phyloP scores from a whole-genome alignment of 1,139 yeast species.

The Taiozyma onychis region DNA sequence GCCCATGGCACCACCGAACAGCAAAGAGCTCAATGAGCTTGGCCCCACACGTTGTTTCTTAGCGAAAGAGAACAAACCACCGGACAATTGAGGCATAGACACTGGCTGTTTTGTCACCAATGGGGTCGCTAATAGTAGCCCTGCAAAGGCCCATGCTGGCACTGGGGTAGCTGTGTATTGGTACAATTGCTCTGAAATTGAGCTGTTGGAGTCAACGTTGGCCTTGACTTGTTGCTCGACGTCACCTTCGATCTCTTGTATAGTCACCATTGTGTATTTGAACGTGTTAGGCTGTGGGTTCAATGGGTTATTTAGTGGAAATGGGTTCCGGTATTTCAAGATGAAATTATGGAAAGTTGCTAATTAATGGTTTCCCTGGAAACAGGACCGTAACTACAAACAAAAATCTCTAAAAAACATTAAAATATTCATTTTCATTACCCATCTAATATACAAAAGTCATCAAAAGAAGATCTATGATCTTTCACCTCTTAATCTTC shows the following conservation, averaged over 20 bases:
- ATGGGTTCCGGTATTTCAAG: neutral
- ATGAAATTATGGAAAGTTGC: neutral
- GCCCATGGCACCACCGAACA: constrained; percentile 68
- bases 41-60: constrained; percentile 32
- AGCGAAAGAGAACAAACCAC: constrained; percentile 1
- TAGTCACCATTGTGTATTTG: constrained; percentile 14
- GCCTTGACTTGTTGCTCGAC: constrained; percentile 6
- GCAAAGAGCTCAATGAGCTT: constrained; percentile 36
- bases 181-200: constrained; percentile 24
- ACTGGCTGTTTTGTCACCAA: constrained; percentile 26
- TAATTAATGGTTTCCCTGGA: neutral
- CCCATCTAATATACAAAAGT: constrained; percentile 17
- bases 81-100: constrained; percentile 6
- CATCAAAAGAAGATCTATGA: constrained; percentile 35
- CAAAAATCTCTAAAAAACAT: neutral
- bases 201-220: constrained; percentile 11
- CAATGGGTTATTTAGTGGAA: neutral
- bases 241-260: constrained; percentile 19
- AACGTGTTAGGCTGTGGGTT: neutral
- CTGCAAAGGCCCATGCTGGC: constrained; percentile 46
- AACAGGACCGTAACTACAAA: neutral
- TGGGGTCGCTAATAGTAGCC: constrained; percentile 41
- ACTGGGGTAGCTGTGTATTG: constrained; percentile 42
- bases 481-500: constrained; percentile 99
- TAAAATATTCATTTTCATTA: neutral